These are phyloP conservation scores for Sechiopsis laciniata DNA, from an alignment of 306 rosid species.

Conservation along the genomic window DNA sequence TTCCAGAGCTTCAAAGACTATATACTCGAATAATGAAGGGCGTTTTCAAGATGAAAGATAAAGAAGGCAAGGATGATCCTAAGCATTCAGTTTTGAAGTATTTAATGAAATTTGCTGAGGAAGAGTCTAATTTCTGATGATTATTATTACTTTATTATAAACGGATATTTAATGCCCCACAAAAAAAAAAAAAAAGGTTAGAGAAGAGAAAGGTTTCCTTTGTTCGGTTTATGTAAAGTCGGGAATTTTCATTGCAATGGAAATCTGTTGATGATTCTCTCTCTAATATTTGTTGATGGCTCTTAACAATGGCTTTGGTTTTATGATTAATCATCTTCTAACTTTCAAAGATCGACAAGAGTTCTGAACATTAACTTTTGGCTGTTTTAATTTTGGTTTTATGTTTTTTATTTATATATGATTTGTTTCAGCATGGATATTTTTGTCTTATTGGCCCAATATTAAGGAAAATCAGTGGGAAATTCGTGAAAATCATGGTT, in stretches of 20 bases:
- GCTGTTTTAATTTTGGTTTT: no score
- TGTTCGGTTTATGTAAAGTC: conserved; percentile 36
- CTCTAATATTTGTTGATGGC: not conserved
- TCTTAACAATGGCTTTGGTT: not conserved
- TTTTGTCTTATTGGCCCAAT: no score
- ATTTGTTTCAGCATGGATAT: not conserved
- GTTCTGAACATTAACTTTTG: no score
- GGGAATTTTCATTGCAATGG: conserved; percentile 37
- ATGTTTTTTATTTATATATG: no score
- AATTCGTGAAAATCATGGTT: no score
- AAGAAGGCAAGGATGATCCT: conserved; percentile 38
- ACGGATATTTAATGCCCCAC: not conserved
- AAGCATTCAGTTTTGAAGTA: conserved; percentile 55
- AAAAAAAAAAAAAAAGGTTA: not conserved
- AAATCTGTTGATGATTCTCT: conserved; percentile 25
- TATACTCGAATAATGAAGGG: conserved; percentile 83
- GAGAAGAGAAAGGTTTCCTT: not conserved
- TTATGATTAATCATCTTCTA: not conserved
- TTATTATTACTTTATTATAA: conserved; percentile 5
- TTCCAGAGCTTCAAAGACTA: conserved; percentile 89
- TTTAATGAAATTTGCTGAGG: conserved; percentile 61
- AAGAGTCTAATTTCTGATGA: conserved; percentile 68
- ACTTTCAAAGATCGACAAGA: no score
- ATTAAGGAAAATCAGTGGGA: no score
- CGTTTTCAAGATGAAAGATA: conserved; percentile 53